phyloP scores from a whole-genome alignment of 306 rosid genomes.

The Mimosa bimucronata region DNA sequence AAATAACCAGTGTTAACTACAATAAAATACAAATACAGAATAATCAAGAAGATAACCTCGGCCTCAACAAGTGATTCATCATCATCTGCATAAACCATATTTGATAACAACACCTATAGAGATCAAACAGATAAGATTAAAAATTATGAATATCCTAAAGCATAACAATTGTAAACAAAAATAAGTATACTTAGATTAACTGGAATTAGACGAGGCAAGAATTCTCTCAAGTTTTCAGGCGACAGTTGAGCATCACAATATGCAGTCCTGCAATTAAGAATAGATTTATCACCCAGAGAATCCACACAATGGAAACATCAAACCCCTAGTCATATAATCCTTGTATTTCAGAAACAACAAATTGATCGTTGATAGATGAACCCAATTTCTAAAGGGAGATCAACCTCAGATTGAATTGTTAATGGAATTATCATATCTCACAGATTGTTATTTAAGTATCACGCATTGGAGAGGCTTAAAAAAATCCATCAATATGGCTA shows the following conservation, averaged over 20 bases:
- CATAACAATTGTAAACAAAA: slow-evolving; percentile 35
- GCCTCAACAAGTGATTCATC: slow-evolving; percentile 92
- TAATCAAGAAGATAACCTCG: slow-evolving; percentile 64
- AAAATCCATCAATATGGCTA: background rate
- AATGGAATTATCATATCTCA: background rate
- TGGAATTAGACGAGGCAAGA: slow-evolving; percentile 91
- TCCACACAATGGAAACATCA: slow-evolving; percentile 24
- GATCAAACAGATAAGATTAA: slow-evolving; percentile 33
- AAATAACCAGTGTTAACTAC: slow-evolving; percentile 36
- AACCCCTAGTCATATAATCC: slow-evolving; percentile 26
- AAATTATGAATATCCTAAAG: slow-evolving; percentile 29
- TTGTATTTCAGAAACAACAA: slow-evolving; percentile 24
- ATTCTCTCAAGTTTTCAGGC: slow-evolving; percentile 84
- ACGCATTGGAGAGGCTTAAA: background rate
- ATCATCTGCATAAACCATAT: slow-evolving; percentile 97
- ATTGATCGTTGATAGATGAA: background rate
- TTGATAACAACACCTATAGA: slow-evolving; percentile 78
- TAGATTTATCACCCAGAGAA: background rate
- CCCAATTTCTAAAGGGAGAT: slow-evolving; percentile 4
- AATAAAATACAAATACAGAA: slow-evolving; percentile 40
- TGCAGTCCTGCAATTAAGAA: slow-evolving; percentile 76
- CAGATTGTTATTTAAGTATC: background rate
- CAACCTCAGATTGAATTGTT: background rate
- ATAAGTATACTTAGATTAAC: slow-evolving; percentile 50
- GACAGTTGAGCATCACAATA: slow-evolving; percentile 96